These are phyloP conservation scores for Pseudocercospora eumusae DNA, from an alignment of 2,329 filamentous ascomycete species.

Conservation along the genomic window DNA sequence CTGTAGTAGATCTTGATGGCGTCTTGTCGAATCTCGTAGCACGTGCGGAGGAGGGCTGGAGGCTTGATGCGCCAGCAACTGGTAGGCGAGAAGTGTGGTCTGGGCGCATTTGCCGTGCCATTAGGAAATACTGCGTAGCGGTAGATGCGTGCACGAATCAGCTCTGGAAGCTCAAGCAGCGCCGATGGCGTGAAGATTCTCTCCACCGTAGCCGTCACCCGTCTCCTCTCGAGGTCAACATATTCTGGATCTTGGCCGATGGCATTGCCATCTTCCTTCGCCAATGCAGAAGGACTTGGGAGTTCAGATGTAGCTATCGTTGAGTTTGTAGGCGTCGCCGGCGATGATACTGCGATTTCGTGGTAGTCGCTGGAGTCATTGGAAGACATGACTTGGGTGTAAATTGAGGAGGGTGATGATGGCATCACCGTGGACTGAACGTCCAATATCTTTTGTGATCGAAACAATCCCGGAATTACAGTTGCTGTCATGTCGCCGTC, in stretches of 20 bases:
- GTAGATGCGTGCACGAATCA: constrained; percentile 15
- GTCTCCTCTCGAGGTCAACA: background rate
- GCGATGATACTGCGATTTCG: background rate
- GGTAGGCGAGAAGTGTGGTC: background rate
- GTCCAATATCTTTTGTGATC: background rate
- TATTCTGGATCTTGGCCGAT: background rate
- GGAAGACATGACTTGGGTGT: background rate
- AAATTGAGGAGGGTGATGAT: background rate
- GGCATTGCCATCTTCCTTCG: background rate
- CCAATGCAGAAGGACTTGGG: background rate
- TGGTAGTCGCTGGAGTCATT: background rate
- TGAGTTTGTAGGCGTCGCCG: background rate
- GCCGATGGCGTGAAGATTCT: constrained; percentile 3
- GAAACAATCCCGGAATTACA: background rate
- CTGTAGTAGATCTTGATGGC: constrained; percentile 15
- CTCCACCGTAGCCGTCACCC: background rate
- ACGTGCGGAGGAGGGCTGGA: constrained; percentile 14
- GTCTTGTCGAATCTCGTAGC: constrained; percentile 18
- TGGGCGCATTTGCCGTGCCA: background rate
- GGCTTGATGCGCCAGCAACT: constrained; percentile 3
- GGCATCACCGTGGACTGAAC: background rate
- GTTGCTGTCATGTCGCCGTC: background rate
- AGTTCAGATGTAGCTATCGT: background rate
- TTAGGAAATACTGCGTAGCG: background rate
- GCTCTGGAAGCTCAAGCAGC: constrained; percentile 5